Evolutionary conservation across 495 filamentous ascomycete genomes (phyloP), one percentile per base, ranked within the genome.

Genomic region (Aspergillus haitiensis): DNA sequence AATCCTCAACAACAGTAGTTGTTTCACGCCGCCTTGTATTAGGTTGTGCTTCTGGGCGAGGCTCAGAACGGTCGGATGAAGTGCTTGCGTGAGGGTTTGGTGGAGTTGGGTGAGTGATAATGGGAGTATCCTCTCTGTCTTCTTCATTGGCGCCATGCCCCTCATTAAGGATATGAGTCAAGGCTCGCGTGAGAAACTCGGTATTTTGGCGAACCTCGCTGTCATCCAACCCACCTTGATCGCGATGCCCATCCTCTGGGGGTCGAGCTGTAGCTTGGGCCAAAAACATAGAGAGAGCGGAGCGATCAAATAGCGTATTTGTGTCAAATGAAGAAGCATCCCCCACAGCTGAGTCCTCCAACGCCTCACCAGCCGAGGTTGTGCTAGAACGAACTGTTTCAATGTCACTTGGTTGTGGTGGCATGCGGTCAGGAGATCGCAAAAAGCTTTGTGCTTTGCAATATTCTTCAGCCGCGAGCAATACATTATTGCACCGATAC

Each of bases 401-500:
- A 51, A 85, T 77, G 64, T 85, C 81, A 31, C 72, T 75, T 1
- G 70, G 57, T 7, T 87, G 86, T 16, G 93, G 84, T 7, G 85
- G 84, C 53, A 87, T 81, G 47, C 85, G 78, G 11, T 78, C 72
- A 21, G 75, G 72, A 6, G 70, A 61, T 36, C 74, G 70, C 11
- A 78, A 58, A 65, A 71, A 75, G 3, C 55, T 68, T 39, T 87
- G 82, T 5, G 82, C 82, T 47, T 75, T 80, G 70, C 90, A 94
- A 65, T 97, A 97, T 62, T 93, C 89, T 39, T 77, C 70, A 9
- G 91, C 88, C 8, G 78, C 68, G 7, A 69, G 67, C 10, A 72
- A 64, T 32, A 81, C 80, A 58, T 91, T 90, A 57, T 88, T 86
- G 69, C 92, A 92, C 27, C 93, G 85, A 66, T 89, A 96, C 5